A percentile compares a stretch with the other conserved stretches of the same genome.
Conservation (phyloP, 108 stramenopile species). For the Asterionellopsis glacialis region DNA sequence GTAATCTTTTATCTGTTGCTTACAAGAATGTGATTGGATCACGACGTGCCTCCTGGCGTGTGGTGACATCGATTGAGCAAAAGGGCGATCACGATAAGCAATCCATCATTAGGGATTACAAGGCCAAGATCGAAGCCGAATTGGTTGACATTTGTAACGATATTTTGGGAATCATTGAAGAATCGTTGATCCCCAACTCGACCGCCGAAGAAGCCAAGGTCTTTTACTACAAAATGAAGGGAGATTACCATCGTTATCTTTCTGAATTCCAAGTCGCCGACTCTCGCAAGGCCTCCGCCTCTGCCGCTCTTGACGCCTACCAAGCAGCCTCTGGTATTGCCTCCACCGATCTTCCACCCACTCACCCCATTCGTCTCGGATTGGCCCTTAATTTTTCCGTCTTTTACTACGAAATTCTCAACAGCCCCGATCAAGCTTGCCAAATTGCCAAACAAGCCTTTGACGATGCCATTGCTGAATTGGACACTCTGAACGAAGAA, state of each 20-base stretch:
- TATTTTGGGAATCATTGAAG: constrained; percentile 96
- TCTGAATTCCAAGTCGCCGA: constrained; percentile 92
- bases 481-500: constrained; percentile 99
- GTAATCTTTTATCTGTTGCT: constrained; percentile 97
- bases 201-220: constrained; percentile 99
- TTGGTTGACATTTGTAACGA: constrained; percentile 89
- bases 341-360: constrained; percentile 95
- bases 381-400: constrained; percentile 99
- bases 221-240: constrained; percentile 99
- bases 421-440: constrained; percentile 92
- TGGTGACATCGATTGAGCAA: constrained; percentile 98
- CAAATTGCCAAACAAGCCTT: constrained; percentile 99
- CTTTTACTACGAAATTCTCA: constrained; percentile 99
- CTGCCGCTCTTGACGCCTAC: constrained; percentile 96
- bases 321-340: constrained; percentile 94
- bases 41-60: constrained; percentile 99
- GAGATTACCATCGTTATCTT: constrained; percentile 99
- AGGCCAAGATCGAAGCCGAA: constrained; percentile 87
- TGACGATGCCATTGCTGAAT: constrained; percentile 99
- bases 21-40: constrained; percentile 99
- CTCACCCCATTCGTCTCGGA: constrained; percentile 99
- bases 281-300: constrained; percentile 86
- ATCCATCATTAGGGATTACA: constrained; percentile 96
- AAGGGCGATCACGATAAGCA: constrained; percentile 97
- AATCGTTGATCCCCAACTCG: constrained; percentile 96